Percentiles rank a stretch among this genome's conserved stretches.
Evolutionary conservation across 1,284 basidiomycete genomes (phyloP).

Genomic region (Heterobasidion parviporum): DNA sequence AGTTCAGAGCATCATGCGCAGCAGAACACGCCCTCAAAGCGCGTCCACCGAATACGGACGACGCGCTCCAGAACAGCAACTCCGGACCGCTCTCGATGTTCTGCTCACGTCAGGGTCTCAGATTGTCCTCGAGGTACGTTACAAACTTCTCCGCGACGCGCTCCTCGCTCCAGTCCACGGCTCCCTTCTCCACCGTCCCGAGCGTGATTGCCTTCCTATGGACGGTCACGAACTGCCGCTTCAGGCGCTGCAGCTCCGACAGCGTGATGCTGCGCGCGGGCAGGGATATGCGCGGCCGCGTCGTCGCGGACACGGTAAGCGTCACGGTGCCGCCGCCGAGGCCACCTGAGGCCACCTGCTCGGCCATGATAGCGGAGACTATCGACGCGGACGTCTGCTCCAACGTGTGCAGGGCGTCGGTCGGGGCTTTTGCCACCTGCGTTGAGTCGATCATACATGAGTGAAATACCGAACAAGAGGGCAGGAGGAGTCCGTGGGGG

Average conservation of each 20-base stretch:
- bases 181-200: slow-evolving; percentile 73
- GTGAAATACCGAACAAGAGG: not conserved
- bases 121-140: slow-evolving; percentile 69
- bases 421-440: slow-evolving; percentile 70
- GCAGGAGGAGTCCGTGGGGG: slow-evolving; percentile 7
- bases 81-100: no score
- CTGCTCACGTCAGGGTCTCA: slow-evolving; percentile 27
- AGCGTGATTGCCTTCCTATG: slow-evolving; percentile 85
- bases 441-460: slow-evolving; percentile 5
- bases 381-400: slow-evolving; percentile 65
- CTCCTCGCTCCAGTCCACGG: slow-evolving; percentile 69
- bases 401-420: slow-evolving; percentile 73
- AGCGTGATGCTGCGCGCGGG: slow-evolving; percentile 68
- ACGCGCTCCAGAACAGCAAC: no score
- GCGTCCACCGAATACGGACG: no score
- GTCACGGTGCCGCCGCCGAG: slow-evolving; percentile 44
- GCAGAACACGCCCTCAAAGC: no score
- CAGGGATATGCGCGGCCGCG: slow-evolving; percentile 33
- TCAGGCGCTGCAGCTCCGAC: slow-evolving; percentile 79
- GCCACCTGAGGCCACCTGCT: slow-evolving; percentile 37
- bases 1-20: no score
- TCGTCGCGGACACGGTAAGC: slow-evolving; percentile 35
- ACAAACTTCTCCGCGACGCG: slow-evolving; percentile 72
- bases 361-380: slow-evolving; percentile 60
- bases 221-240: slow-evolving; percentile 80